Conservation (phyloP, 306 rosid species). For the Prunus armeniaca region DNA sequence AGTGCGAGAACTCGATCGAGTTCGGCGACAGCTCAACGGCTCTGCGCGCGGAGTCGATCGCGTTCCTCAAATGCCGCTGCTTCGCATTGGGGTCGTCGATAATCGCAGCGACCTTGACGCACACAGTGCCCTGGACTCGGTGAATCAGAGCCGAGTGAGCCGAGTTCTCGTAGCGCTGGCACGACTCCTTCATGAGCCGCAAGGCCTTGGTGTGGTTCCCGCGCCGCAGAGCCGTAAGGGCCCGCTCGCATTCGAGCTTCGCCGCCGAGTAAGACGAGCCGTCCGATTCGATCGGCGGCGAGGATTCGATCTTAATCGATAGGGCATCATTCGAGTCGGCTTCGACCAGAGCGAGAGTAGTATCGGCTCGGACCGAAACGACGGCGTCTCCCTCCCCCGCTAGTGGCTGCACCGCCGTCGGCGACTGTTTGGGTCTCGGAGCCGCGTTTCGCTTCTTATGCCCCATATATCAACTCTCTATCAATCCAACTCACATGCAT, state of each 20-base stretch:
- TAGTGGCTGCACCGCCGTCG: conserved; percentile 39
- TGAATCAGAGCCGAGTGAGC: conserved; percentile 54
- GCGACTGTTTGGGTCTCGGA: conserved; percentile 57
- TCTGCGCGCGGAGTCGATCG: conserved; percentile 69
- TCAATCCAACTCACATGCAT: conserved; percentile 68
- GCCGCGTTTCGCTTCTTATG: conserved; percentile 76
- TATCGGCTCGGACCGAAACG: background rate
- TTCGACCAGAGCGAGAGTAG: background rate
- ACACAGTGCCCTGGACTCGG: conserved; percentile 81
- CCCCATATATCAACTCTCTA: conserved; percentile 64
- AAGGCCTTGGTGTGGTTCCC: conserved; percentile 88
- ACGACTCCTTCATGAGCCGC: conserved; percentile 73
- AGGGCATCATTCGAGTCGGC: background rate
- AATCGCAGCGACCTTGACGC: conserved; percentile 63
- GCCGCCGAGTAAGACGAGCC: conserved; percentile 42
- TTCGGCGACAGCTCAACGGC: conserved; percentile 74
- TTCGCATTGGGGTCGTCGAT: conserved; percentile 63
- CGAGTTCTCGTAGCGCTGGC: conserved; percentile 54
- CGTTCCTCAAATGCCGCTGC: conserved; percentile 74
- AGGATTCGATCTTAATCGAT: conserved; percentile 42
- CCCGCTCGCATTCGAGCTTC: conserved; percentile 83
- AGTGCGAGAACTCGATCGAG: conserved; percentile 80
- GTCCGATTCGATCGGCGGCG: conserved; percentile 41
- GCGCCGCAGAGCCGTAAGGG: conserved; percentile 74
- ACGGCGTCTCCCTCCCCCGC: conserved; percentile 50